Evolutionary conservation across 2,329 filamentous ascomycete species (phyloP), one percentile per base, ranked within the genome.

Genomic region (Beauveria rudraprayagi): DNA sequence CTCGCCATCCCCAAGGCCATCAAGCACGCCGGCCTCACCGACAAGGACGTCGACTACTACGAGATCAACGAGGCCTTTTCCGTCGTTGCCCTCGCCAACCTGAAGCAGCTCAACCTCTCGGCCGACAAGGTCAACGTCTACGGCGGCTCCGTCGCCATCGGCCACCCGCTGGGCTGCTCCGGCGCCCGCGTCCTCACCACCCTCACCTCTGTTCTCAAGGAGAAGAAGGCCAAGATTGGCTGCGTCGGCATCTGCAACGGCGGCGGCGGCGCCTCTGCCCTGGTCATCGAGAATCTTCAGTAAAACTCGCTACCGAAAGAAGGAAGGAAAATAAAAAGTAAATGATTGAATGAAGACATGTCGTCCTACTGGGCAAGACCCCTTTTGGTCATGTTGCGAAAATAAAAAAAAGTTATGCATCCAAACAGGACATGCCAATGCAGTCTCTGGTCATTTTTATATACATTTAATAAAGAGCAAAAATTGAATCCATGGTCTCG

Each of bases 1-100:
- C 84, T 97, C 61, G 94, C 94, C 66, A 95, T 99, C 69, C 94
- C 94, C 74, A 99, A 97, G 83, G 94, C 94, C 62, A 85, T 99
- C 71, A 92, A 93, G 83, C 93, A 99, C 77, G 94, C 94, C 64
- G 90, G 90, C 65, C 78, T 99, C 64, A 83, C 85, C 61, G 83
- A 87, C 67, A 85, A 88, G 65, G 82, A 90, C 63, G 83, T 99
- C 62, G 93, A 97, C 71, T 94, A 86, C 68, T 99, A 94, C 76
- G 94, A 99, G 82, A 97, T 99, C 82, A 99, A 99, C 81, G 94
- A 99, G 82, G 94, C 94, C 47, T 99, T 99, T 82, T 94, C 90
- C 65, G 94, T 96, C 55, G 94, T 99, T 65, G 91, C 94, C 44
- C 83, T 99, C 57, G 92, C 94, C 67, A 99, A 99, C 81, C 86